Base-by-base conservation (phyloP, 805 yeast species). In the Starmerella tilneyi region DNA sequence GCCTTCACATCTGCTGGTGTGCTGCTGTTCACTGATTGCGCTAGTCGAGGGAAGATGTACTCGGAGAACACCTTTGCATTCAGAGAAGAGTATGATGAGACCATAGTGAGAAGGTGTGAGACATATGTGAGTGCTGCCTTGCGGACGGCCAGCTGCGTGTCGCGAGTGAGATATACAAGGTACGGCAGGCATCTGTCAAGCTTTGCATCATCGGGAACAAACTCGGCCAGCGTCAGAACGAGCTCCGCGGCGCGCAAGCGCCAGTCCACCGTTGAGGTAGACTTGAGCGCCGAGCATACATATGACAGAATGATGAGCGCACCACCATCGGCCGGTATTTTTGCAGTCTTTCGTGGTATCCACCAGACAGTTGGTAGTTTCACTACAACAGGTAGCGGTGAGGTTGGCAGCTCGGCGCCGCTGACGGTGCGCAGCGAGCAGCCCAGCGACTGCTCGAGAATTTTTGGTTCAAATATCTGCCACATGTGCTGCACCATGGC, bases 171-270 rank as follows among this genome's bases (percentile, higher is more conserved):
- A n/a, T 76, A 65, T 19, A 84, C 72, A 20, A 92, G 60, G 58
- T 81, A 84, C 0, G 98, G 97, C 20, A 92, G 61, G 26, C 85
- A 76, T 36, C 96, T 64, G 60, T 92, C 96, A 31, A 92, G 66
- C 59, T 86, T 89, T 13, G 78, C 79, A 46, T 83, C 94, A 59
- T 92, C 97, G 20, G 75, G 74, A 2, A 85, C 67, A 46, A 76
- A 73, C 56, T 84, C 94, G 2, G 89, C 75, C 16, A 89, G 68
- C 0, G 84, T 82, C 8, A 84, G 60, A 0, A 92, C 72, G 50
- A 88, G 63, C 56, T 85, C 92, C 50, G 94, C 71, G 1, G 88
- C 89, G 55, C 76, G 74, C 8, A 79, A 59, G 49, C 84, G 69
- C 32, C 78, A 75, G 0, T 72, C 57, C 1, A 84, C 78, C 21